phyloP scores from a whole-genome alignment of 345 rosid species.

The Corchorus olitorius region DNA sequence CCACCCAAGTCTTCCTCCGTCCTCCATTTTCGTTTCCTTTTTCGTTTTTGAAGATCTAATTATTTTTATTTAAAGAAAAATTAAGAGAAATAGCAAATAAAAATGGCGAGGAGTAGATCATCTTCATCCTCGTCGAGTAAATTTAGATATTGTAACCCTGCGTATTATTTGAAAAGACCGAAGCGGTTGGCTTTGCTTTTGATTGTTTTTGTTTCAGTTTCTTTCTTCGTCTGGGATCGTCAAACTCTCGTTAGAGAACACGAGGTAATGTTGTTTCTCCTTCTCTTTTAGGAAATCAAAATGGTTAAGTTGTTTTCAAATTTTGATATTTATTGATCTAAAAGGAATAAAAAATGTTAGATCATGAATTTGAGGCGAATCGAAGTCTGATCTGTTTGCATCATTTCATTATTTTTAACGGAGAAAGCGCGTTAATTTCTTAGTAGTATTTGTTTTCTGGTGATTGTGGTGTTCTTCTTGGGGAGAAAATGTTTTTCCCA shows the following conservation, averaged over 20 bases:
- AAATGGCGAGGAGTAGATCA: slow-evolving; percentile 46
- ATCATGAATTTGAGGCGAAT: neutral
- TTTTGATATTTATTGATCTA: neutral
- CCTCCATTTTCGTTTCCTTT: neutral
- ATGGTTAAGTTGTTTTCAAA: neutral
- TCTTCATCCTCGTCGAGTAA: slow-evolving; percentile 34
- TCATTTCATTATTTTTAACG: neutral
- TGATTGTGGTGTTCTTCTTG: neutral
- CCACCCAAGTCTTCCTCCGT: neutral
- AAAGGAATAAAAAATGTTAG: neutral
- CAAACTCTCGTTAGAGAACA: slow-evolving; percentile 68
- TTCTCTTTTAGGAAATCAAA: neutral
- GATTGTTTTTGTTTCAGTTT: slow-evolving; percentile 48
- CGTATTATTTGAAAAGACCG: slow-evolving; percentile 68
- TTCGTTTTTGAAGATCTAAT: slow-evolving; percentile 7
- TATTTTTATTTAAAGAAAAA: neutral
- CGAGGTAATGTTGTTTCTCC: slow-evolving; percentile 35
- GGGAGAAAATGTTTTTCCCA: neutral
- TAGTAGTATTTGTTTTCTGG: too few relatives aligned
- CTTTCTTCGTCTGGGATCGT: slow-evolving; percentile 69
- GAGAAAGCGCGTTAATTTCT: neutral
- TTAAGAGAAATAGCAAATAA: neutral
- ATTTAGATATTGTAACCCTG: slow-evolving; percentile 58
- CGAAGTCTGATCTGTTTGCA: neutral
- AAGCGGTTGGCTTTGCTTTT: slow-evolving; percentile 64